phyloP scores from a whole-genome alignment of 208 protist species.

The Crithidia thermophila region DNA sequence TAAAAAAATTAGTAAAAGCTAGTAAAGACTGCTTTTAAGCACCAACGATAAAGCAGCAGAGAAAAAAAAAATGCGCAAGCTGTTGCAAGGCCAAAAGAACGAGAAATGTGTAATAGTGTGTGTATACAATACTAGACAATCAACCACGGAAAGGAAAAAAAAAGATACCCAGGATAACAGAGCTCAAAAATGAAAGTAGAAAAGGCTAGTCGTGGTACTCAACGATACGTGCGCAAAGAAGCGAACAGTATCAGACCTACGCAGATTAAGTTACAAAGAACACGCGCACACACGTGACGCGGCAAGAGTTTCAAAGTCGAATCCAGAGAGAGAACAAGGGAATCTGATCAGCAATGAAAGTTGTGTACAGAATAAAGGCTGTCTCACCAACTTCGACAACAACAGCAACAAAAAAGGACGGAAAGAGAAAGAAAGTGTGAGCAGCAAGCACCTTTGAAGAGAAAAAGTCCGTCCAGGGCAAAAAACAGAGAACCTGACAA shows the following conservation, averaged over 20 bases:
- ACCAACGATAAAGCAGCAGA: background rate
- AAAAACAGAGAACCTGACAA: no score
- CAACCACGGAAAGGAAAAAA: background rate
- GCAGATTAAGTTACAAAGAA: no score
- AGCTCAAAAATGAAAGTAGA: background rate
- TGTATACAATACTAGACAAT: background rate
- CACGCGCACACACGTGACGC: no score
- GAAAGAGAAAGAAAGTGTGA: conserved; percentile 2
- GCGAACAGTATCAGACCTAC: no score
- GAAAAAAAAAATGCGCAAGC: background rate
- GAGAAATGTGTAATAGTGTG: background rate
- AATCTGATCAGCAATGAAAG: no score
- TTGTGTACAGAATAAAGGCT: no score
- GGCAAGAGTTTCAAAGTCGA: no score
- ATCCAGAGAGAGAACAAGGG: no score
- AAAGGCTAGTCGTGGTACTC: no score
- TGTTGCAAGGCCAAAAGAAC: background rate
- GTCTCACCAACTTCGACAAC: conserved; percentile 1
- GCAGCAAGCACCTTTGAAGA: no score
- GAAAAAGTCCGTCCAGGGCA: no score
- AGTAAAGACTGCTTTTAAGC: background rate
- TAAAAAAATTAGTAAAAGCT: background rate
- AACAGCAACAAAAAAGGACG: background rate
- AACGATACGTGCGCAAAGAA: no score
- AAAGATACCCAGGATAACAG: background rate